Conservation (phyloP, 805 yeast species). For the Kazachstania africana region DNA sequence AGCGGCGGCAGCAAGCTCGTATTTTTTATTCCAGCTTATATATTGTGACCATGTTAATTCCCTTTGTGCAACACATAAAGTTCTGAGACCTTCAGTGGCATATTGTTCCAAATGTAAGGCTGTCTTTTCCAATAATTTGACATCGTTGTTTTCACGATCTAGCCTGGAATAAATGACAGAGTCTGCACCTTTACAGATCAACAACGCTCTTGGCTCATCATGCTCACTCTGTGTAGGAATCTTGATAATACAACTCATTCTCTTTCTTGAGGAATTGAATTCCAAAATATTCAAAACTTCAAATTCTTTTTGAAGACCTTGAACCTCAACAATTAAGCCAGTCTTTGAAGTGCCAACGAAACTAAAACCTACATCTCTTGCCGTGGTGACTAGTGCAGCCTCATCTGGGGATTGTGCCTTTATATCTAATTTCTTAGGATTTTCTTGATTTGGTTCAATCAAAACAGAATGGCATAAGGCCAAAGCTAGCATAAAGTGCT, state of each 20-base stretch:
- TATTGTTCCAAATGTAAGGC: slow-evolving; percentile 65
- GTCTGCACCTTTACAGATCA: slow-evolving; percentile 82
- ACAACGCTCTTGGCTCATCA: slow-evolving; percentile 45
- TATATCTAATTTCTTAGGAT: slow-evolving; percentile 43
- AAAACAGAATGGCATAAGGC: slow-evolving; percentile 74
- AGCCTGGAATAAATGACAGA: slow-evolving; percentile 64
- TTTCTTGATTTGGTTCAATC: slow-evolving; percentile 51
- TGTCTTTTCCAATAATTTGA: slow-evolving; percentile 43
- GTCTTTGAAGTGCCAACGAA: slow-evolving; percentile 54
- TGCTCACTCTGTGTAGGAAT: slow-evolving; percentile 38
- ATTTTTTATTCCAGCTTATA: slow-evolving; percentile 48
- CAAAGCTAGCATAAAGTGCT: slow-evolving; percentile 65
- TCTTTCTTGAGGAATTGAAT: slow-evolving; percentile 74
- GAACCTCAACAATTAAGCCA: slow-evolving; percentile 55
- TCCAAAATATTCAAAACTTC: slow-evolving; percentile 62
- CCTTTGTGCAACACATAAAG: slow-evolving; percentile 67
- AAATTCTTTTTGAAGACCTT: slow-evolving; percentile 60
- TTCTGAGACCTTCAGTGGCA: slow-evolving; percentile 78
- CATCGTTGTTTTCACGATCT: slow-evolving; percentile 31
- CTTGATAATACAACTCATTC: slow-evolving; percentile 77
- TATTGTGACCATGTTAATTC: slow-evolving; percentile 54
- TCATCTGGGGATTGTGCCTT: slow-evolving; percentile 85
- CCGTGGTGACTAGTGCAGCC: slow-evolving; percentile 76
- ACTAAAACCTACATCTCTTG: slow-evolving; percentile 64
- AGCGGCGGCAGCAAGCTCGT: slow-evolving; percentile 55